A percentile compares a stretch with the other conserved stretches of the same genome.
Conservation (phyloP, 1,284 basidiomycete species). For the Ceratobasidium sp. region DNA sequence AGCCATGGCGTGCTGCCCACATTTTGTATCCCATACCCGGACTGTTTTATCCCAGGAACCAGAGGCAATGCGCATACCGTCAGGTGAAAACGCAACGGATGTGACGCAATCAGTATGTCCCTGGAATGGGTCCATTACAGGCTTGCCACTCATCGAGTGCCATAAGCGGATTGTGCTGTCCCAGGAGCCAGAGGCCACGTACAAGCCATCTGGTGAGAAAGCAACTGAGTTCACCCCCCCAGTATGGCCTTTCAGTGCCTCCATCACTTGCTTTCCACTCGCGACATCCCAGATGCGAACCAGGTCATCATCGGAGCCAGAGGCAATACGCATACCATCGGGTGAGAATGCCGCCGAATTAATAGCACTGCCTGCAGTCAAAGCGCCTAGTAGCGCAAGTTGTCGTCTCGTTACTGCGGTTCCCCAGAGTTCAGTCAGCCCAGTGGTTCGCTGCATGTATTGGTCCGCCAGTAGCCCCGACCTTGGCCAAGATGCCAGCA, state of each 20-base stretch:
- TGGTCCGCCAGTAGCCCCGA: too few species aligned
- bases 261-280: background rate
- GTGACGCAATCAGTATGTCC: background rate
- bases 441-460: too few species aligned
- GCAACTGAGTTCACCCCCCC: background rate
- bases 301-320: slow-evolving; percentile 1
- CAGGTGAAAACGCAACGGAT: background rate
- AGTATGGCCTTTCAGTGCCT: background rate
- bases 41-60: background rate
- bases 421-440: too few species aligned
- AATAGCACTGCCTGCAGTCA: background rate
- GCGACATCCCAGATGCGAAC: slow-evolving; percentile 17
- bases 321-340: slow-evolving; percentile 9
- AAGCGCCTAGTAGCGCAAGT: background rate
- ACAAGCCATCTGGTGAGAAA: slow-evolving; percentile 15
- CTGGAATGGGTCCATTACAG: background rate
- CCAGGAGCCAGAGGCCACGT: slow-evolving; percentile 8
- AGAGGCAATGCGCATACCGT: background rate
- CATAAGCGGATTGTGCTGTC: slow-evolving; percentile 25
- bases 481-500: too few species aligned
- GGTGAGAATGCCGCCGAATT: background rate
- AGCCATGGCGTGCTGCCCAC: background rate
- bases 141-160: slow-evolving; percentile 5
- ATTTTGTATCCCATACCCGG: slow-evolving; percentile 18
- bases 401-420: background rate